Evolutionary conservation across 2,329 filamentous ascomycete species (phyloP).

Genomic region (Neonectria punicea): DNA sequence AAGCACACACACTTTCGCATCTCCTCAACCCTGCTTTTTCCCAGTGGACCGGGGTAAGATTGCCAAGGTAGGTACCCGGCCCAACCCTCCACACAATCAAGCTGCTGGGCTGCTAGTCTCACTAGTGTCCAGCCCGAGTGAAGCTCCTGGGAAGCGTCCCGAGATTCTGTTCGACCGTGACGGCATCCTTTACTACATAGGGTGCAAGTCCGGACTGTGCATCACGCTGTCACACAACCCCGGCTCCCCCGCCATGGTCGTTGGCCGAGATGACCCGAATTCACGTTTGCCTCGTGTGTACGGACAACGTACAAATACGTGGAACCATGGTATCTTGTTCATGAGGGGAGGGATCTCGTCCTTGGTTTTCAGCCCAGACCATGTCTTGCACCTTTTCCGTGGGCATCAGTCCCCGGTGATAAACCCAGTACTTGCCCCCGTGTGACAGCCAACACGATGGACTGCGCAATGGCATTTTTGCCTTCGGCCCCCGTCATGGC

Average conservation of each 20-base stretch:
- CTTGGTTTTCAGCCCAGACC: constrained; percentile 24
- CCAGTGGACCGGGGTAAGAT: constrained; percentile 32
- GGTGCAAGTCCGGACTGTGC: not conserved
- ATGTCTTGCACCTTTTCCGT: constrained; percentile 7
- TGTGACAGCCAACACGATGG: constrained; percentile 39
- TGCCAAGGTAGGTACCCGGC: constrained; percentile 41
- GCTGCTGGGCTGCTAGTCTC: constrained; percentile 35
- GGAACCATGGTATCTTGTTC: not conserved
- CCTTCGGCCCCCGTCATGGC: constrained; percentile 56
- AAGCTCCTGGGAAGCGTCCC: constrained; percentile 31
- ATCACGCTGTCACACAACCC: constrained; percentile 32
- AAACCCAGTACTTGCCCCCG: constrained; percentile 24
- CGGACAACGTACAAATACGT: not conserved
- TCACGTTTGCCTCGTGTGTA: constrained; percentile 31
- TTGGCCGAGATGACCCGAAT: constrained; percentile 42
- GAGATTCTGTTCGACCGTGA: constrained; percentile 34
- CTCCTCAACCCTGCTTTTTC: constrained; percentile 34
- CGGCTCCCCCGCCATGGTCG: constrained; percentile 29
- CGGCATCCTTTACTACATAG: constrained; percentile 32
- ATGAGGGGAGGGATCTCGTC: constrained; percentile 13
- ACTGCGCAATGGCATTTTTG: constrained; percentile 42
- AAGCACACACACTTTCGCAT: constrained; percentile 31
- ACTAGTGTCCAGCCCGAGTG: constrained; percentile 32
- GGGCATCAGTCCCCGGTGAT: constrained; percentile 14
- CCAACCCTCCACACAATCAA: constrained; percentile 38